Evolutionary conservation across 139 green algal genomes (phyloP).

Genomic region (Dunaliella sp.): DNA sequence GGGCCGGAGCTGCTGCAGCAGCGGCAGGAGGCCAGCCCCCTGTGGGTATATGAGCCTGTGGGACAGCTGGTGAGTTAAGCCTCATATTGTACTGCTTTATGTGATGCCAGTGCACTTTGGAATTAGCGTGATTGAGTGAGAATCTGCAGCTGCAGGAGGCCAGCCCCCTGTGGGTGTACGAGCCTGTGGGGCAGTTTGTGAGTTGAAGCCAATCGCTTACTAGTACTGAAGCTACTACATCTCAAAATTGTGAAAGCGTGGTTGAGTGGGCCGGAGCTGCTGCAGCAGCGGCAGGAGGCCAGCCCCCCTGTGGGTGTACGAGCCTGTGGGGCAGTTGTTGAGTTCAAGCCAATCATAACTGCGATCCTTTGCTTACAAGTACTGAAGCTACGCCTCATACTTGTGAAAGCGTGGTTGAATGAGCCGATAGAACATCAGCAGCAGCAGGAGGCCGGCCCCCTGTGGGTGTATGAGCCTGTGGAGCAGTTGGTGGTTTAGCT

Average conservation of each 20-base stretch:
- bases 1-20: not conserved
- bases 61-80: not conserved
- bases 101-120: no score
- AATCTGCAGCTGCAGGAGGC: no score
- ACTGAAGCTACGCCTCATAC: no score
- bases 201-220: no score
- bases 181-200: not conserved
- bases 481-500: no score
- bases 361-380: no score
- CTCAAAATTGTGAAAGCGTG: no score
- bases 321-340: not conserved
- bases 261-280: not conserved
- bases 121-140: no score
- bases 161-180: not conserved
- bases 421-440: not conserved
- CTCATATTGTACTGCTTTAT: no score
- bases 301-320: not conserved
- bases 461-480: not conserved
- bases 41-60: not conserved
- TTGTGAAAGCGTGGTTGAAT: no score
- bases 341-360: no score
- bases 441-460: not conserved
- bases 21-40: not conserved
- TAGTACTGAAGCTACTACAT: no score
- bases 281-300: not conserved